These are phyloP conservation scores for Immersiporthe knoxdaviesiana DNA, from an alignment of 2,329 filamentous ascomycete genomes.

Conservation along the genomic window DNA sequence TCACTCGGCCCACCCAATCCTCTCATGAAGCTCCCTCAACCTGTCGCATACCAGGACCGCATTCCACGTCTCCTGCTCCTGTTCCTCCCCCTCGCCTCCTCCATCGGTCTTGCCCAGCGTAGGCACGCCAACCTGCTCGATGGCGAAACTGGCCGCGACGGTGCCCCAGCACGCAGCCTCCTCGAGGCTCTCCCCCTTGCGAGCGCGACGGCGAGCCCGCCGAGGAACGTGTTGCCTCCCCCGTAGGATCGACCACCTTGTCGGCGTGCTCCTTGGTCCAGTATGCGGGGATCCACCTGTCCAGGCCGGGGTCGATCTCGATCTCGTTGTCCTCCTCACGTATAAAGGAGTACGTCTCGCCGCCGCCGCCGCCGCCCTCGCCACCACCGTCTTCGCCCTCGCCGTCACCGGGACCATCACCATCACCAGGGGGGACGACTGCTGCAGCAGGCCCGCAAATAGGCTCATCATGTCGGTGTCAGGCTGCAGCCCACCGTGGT, in stretches of 20 bases:
- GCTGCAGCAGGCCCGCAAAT: slow-evolving; percentile 60
- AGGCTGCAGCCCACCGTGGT: slow-evolving; percentile 56
- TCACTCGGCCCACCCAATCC: slow-evolving; percentile 34
- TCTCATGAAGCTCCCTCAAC: slow-evolving; percentile 53
- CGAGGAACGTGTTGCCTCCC: slow-evolving; percentile 87
- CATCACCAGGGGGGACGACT: slow-evolving; percentile 9
- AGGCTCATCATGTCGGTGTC: slow-evolving; percentile 67
- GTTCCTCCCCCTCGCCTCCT: slow-evolving; percentile 36
- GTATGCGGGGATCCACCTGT: slow-evolving; percentile 79
- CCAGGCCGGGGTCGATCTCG: slow-evolving; percentile 65
- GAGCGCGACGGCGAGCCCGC: slow-evolving; percentile 60
- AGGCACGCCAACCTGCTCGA: slow-evolving; percentile 91
- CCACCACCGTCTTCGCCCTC: neutral
- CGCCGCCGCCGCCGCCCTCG: too few relatives aligned
- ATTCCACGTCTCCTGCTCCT: slow-evolving; percentile 65
- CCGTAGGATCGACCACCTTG: slow-evolving; percentile 91
- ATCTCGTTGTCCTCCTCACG: slow-evolving; percentile 51
- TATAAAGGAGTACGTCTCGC: slow-evolving; percentile 49
- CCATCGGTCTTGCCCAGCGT: slow-evolving; percentile 49
- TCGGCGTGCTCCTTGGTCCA: slow-evolving; percentile 49
- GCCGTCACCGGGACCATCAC: neutral
- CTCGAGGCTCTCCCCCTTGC: slow-evolving; percentile 63
- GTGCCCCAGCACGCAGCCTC: slow-evolving; percentile 79
- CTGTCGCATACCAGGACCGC: slow-evolving; percentile 56
- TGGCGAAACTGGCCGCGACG: slow-evolving; percentile 86